A percentile compares a stretch with the other conserved stretches of the same genome.
phyloP scores from a whole-genome alignment of 2,329 filamentous ascomycete genomes.

The Sporothrix brasiliensis region DNA sequence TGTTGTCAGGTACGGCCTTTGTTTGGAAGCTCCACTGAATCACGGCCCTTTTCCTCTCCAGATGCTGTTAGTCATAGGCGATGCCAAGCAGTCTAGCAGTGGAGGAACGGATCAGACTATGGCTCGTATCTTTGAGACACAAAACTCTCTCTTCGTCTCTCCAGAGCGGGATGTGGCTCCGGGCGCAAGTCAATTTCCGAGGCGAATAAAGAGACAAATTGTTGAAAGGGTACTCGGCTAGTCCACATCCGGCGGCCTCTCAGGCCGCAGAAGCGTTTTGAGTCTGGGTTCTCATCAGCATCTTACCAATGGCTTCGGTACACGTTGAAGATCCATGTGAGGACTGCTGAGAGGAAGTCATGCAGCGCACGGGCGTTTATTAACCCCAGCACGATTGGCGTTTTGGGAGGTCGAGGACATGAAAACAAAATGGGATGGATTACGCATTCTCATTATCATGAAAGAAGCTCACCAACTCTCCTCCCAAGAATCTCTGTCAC shows the following conservation, averaged over 20 bases:
- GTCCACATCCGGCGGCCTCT: background rate
- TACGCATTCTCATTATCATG: background rate
- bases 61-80: background rate
- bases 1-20: background rate
- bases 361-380: background rate
- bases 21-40: background rate
- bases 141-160: background rate
- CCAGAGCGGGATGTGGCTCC: background rate
- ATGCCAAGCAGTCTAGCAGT: background rate
- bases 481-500: background rate
- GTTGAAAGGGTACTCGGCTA: background rate
- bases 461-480: background rate
- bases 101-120: background rate
- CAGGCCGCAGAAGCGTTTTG: background rate
- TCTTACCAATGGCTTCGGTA: background rate
- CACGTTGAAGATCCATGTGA: background rate
- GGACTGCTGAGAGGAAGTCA: background rate
- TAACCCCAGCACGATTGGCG: background rate
- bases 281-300: background rate
- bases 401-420: background rate
- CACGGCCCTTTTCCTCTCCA: background rate
- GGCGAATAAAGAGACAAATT: background rate
- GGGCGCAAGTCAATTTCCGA: no score
- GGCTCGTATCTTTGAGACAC: background rate
- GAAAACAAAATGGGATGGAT: conserved; percentile 1